Percentiles rank a stretch among this genome's conserved stretches.
Conservation (phyloP, 306 rosid genomes). For the Begonia peltatifolia region DNA sequence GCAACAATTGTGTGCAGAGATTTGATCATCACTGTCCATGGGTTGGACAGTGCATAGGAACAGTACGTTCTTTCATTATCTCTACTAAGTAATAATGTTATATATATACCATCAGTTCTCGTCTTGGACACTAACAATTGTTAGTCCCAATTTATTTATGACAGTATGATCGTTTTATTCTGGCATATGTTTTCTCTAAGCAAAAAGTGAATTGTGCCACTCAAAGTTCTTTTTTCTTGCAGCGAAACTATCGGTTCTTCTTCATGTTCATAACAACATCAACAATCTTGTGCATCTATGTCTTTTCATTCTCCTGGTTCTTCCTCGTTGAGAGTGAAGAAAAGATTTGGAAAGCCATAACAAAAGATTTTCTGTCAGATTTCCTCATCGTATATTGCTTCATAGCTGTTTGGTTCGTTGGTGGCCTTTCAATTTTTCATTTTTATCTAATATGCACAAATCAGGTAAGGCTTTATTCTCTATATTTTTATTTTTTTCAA, state of each 20-base stretch:
- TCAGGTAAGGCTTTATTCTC: constrained; percentile 41
- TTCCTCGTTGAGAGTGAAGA: constrained; percentile 16
- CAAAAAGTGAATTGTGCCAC: neutral
- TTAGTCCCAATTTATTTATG: neutral
- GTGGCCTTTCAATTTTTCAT: constrained; percentile 91
- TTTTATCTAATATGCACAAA: constrained; percentile 69
- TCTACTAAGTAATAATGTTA: neutral
- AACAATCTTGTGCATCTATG: constrained; percentile 66
- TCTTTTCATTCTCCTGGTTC: constrained; percentile 56
- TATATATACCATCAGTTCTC: neutral
- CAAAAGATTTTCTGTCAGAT: constrained; percentile 45
- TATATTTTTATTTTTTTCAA: no score
- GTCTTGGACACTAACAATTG: neutral
- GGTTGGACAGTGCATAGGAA: constrained; percentile 99
- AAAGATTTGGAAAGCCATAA: constrained; percentile 20
- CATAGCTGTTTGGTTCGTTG: constrained; percentile 83
- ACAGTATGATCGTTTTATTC: neutral
- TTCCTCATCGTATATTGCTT: constrained; percentile 63
- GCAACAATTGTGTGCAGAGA: constrained; percentile 94
- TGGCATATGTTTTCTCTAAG: neutral
- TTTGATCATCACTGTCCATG: constrained; percentile 99
- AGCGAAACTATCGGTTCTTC: constrained; percentile 91
- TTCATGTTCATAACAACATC: constrained; percentile 82
- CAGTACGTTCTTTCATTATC: constrained; percentile 35
- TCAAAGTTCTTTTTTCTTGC: constrained; percentile 27